These are phyloP conservation scores for Artemisia annua DNA, from an alignment of 129 eudicot genomes.

Conservation along the genomic window DNA sequence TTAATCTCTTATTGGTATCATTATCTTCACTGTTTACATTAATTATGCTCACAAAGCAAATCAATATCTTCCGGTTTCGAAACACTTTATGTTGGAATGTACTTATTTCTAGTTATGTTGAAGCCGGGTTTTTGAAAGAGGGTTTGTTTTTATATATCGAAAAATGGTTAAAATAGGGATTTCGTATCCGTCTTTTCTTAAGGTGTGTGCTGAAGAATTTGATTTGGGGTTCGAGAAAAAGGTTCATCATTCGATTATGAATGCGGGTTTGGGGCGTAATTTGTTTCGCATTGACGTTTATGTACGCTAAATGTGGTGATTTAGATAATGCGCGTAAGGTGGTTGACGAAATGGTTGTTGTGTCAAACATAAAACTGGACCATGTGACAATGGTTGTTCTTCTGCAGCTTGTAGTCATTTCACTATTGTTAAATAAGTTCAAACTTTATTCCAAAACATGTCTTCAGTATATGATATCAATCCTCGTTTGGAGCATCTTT, in stretches of 20 bases:
- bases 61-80: no score
- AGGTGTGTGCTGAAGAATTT: conserved; percentile 62
- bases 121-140: conserved; percentile 40
- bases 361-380: conserved; percentile 51
- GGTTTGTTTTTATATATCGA: conserved; percentile 46
- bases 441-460: conserved; percentile 52
- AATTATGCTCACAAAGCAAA: no score
- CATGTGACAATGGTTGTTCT: conserved; percentile 65
- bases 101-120: conserved; percentile 54
- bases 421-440: conserved; percentile 61
- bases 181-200: conserved; percentile 72
- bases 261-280: conserved; percentile 39
- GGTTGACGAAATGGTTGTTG: conserved; percentile 51
- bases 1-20: no score
- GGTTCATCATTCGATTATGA: conserved; percentile 42
- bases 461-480: conserved; percentile 38
- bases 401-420: conserved; percentile 78
- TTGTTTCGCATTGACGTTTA: conserved; percentile 62
- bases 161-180: conserved; percentile 49
- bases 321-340: conserved; percentile 42
- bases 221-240: conserved; percentile 52
- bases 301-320: conserved; percentile 69
- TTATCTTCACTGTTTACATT: no score
- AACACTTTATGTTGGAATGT: conserved; percentile 45
- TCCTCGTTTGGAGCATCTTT: conserved; percentile 60